Conservation (phyloP, 441 rosid genomes). For the Breynia disticha region DNA sequence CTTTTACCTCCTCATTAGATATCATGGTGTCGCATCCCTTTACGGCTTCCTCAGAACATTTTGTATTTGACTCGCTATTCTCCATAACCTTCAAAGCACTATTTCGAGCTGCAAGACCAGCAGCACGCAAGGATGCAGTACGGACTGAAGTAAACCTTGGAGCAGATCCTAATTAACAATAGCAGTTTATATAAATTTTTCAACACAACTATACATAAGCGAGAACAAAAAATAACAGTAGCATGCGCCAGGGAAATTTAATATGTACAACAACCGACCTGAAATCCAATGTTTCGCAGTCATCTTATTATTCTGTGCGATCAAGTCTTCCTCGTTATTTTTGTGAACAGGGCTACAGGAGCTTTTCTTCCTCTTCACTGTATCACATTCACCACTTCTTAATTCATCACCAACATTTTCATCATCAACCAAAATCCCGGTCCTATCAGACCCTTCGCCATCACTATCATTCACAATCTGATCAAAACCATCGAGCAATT, state of each 20-base stretch:
- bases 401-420: slow-evolving; percentile 24
- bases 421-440: slow-evolving; percentile 9
- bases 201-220: background rate
- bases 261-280: slow-evolving; percentile 18
- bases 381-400: slow-evolving; percentile 11
- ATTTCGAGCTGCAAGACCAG: slow-evolving; percentile 48
- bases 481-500: slow-evolving; percentile 29
- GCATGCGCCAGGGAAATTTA: background rate
- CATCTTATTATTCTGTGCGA: slow-evolving; percentile 17
- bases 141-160: slow-evolving; percentile 66
- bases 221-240: background rate
- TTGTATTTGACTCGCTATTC: slow-evolving; percentile 16
- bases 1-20: slow-evolving; percentile 20
- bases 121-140: slow-evolving; percentile 59
- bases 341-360: slow-evolving; percentile 4
- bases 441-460: background rate
- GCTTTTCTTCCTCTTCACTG: slow-evolving; percentile 12
- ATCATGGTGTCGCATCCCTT: slow-evolving; percentile 19
- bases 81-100: slow-evolving; percentile 19
- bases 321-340: slow-evolving; percentile 9
- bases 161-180: slow-evolving; percentile 31
- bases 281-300: slow-evolving; percentile 13
- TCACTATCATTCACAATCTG: background rate
- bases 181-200: background rate
- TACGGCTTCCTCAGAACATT: slow-evolving; percentile 22